Evolutionary conservation across 208 protist genomes (phyloP), one percentile per base, ranked within the genome.

Genomic region (Leptomonas seymouri): DNA sequence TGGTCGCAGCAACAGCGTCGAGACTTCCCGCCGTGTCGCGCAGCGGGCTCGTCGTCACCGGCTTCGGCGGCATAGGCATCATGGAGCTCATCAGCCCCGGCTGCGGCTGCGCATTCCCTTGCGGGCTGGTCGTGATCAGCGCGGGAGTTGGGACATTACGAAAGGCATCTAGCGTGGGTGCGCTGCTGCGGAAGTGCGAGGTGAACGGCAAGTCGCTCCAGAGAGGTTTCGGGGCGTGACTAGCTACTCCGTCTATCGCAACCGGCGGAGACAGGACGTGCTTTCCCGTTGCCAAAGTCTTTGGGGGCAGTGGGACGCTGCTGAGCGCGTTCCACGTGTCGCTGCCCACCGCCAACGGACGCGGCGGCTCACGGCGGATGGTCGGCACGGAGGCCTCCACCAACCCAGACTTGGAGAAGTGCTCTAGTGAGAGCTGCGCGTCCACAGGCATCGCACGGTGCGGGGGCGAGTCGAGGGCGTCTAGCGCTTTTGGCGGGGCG

Each of bases 131-230:
- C 36, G 27, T n/a, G 36, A 57, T 31, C 20, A 63, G 60, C 18
- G 50, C 27, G 18, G 34, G 34, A 2, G 65, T 21, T 18, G 56
- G 46, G 8, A 65, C 50, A 61, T 65, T 73, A 31, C 63, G 68
- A 69, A 83, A 87, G 34, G 82, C 74, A 15, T 87, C 82, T 23
- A 84, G 59, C 30, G 78, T 78, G 8, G 78, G 78, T 16, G 68
- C 78, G 53, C 45, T 74, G 63, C 54, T 62, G 51, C 68, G 61
- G 56, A 66, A 78, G 55, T 67, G 41, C 34, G 71, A 67, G 9
- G 75, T 50, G 42, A 73, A 71, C 45, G 78, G 57, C n/a, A 87
- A 57, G 34, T 82, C 78, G 45, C 56, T 78, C 82, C 82, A 84
- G 9, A 84, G 72, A 23, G 82, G 71, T 58, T 72, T 76, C 23